These are phyloP conservation scores for Leccinum incarnatum DNA, from an alignment of 768 basidiomycete species.

Conservation along the genomic window DNA sequence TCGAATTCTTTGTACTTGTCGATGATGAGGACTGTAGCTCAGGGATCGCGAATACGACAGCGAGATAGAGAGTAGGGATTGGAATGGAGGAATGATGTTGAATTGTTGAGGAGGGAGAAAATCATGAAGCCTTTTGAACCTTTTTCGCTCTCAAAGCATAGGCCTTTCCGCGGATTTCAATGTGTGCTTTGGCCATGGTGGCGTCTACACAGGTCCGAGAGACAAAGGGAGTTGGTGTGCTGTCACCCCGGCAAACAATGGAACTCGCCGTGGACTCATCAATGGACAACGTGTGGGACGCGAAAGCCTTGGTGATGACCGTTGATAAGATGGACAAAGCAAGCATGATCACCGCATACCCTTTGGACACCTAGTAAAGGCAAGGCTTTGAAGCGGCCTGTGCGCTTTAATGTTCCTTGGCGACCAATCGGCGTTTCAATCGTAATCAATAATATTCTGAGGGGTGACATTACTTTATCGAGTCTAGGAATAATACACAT, in stretches of 20 bases:
- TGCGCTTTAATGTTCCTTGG: conserved; percentile 6
- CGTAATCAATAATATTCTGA: conserved; percentile 2
- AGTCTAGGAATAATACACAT: conserved; percentile 18
- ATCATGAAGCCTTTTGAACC: conserved; percentile 19
- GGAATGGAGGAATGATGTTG: neutral
- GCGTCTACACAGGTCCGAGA: conserved; percentile 3
- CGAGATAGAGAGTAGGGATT: neutral
- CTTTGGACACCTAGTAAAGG: conserved; percentile 13
- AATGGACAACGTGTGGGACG: neutral
- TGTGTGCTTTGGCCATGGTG: conserved; percentile 20
- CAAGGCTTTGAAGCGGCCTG: conserved; percentile 2
- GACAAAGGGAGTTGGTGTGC: conserved; percentile 22
- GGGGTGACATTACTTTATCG: conserved; percentile 30
- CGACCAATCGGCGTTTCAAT: conserved; percentile 15
- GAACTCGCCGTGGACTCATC: conserved; percentile 5
- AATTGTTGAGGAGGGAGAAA: neutral
- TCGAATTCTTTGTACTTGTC: conserved; percentile 1
- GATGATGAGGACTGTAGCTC: neutral
- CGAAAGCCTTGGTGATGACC: conserved; percentile 3
- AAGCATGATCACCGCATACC: conserved; percentile 2
- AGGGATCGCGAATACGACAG: conserved; percentile 10
- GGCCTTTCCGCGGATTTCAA: neutral
- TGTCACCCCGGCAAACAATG: conserved; percentile 17
- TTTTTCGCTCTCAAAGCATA: conserved; percentile 5
- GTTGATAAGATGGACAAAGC: conserved; percentile 25